Evolutionary conservation across 202 grass and related monocot species (phyloP).

Genomic region (Schoenoplectus triqueter): DNA sequence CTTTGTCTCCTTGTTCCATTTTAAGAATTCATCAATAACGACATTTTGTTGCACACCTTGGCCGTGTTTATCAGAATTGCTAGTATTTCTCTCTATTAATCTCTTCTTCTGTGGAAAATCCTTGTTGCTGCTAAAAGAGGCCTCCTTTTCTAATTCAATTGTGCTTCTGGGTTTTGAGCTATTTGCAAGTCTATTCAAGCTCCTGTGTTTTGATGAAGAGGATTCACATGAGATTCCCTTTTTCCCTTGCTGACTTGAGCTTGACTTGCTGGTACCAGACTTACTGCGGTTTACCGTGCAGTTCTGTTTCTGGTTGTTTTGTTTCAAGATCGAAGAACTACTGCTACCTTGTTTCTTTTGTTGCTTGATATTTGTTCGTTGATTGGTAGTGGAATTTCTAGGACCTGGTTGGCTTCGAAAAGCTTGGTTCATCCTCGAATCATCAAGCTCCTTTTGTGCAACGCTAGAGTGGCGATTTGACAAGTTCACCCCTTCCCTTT

Average conservation of each 20-base stretch:
- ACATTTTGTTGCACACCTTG: slow-evolving; percentile 62
- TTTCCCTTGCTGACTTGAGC: slow-evolving; percentile 60
- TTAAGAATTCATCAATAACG: slow-evolving; percentile 67
- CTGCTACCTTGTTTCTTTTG: slow-evolving; percentile 61
- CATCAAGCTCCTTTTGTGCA: slow-evolving; percentile 60
- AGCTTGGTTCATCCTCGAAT: slow-evolving; percentile 58
- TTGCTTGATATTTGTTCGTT: slow-evolving; percentile 55
- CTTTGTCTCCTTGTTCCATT: slow-evolving; percentile 58
- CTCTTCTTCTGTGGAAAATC: slow-evolving; percentile 88
- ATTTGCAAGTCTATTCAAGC: slow-evolving; percentile 49
- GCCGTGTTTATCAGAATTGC: slow-evolving; percentile 45
- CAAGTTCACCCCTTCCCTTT: slow-evolving; percentile 64
- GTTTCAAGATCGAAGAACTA: slow-evolving; percentile 56
- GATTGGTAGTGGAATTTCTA: slow-evolving; percentile 34
- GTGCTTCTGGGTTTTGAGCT: slow-evolving; percentile 51
- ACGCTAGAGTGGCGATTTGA: slow-evolving; percentile 49
- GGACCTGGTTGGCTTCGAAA: slow-evolving; percentile 47
- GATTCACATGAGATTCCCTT: slow-evolving; percentile 56
- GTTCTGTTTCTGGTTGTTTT: slow-evolving; percentile 98
- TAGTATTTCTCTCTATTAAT: slow-evolving; percentile 65
- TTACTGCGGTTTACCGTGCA: slow-evolving; percentile 55
- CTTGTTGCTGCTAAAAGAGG: slow-evolving; percentile 60
- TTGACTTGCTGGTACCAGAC: slow-evolving; percentile 51
- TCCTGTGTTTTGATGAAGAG: slow-evolving; percentile 68
- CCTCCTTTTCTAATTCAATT: slow-evolving; percentile 54